Percentiles rank a stretch among this genome's conserved stretches.
Conservation (phyloP, 2,329 filamentous ascomycete species). For the Beauveria medogensis region DNA sequence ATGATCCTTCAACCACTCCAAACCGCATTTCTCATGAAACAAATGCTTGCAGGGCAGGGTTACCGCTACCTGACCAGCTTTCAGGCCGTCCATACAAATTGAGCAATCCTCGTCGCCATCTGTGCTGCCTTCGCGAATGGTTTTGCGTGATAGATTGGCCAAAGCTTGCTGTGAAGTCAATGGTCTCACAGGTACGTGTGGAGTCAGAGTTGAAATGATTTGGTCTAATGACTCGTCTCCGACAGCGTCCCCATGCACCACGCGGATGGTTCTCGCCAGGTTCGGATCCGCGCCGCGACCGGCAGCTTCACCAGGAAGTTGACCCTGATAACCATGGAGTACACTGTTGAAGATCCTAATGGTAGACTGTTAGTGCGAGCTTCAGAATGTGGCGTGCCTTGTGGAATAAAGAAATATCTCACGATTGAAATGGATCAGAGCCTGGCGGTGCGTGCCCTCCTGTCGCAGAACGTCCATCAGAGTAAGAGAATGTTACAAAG, state of each 20-base stretch:
- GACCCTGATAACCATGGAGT: constrained; percentile 6
- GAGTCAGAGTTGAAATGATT: constrained; percentile 75
- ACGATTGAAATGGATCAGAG: constrained; percentile 41
- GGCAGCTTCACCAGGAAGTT: not conserved
- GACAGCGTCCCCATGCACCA: constrained; percentile 67
- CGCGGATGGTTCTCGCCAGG: constrained; percentile 46
- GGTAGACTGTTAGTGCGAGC: not conserved
- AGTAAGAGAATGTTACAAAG: constrained; percentile 40
- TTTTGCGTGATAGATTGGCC: constrained; percentile 60
- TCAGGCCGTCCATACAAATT: constrained; percentile 86
- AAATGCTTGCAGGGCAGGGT: constrained; percentile 83
- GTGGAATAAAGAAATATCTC: constrained; percentile 17
- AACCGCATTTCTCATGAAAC: constrained; percentile 81
- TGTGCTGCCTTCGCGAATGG: constrained; percentile 52
- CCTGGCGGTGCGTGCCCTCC: constrained; percentile 12
- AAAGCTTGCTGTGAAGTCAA: constrained; percentile 74
- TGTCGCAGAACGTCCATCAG: constrained; percentile 21
- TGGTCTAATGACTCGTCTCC: constrained; percentile 84
- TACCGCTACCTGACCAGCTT: constrained; percentile 63
- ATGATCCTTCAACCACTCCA: constrained; percentile 79
- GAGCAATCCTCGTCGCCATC: constrained; percentile 75
- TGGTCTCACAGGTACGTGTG: constrained; percentile 67
- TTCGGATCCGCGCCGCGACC: constrained; percentile 21
- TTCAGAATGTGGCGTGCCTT: not conserved
- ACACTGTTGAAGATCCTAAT: not conserved